Evolutionary conservation across 1,284 basidiomycete species (phyloP).

Genomic region (Microbotryum saponariae): DNA sequence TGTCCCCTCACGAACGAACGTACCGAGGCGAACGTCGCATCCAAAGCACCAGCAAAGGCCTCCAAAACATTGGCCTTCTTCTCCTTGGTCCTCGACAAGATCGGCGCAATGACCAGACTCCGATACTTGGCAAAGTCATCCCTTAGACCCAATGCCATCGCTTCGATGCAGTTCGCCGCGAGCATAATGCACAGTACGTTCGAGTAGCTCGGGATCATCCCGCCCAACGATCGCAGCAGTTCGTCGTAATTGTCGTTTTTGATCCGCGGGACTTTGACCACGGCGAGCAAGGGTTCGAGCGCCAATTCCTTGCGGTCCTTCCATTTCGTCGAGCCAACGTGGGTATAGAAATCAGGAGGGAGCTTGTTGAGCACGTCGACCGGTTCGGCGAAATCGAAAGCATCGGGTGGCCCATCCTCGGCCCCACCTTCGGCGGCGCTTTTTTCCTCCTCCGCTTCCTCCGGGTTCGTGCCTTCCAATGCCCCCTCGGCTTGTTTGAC

Average conservation of each 20-base stretch:
- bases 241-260: conserved; percentile 67
- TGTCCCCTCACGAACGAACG: conserved; percentile 33
- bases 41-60: conserved; percentile 74
- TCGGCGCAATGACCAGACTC: conserved; percentile 63
- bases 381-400: conserved; percentile 73
- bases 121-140: conserved; percentile 66
- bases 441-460: conserved; percentile 39
- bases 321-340: conserved; percentile 88
- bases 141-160: conserved; percentile 69
- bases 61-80: conserved; percentile 86
- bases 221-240: conserved; percentile 65
- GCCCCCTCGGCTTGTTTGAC: conserved; percentile 34
- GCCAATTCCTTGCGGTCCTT: conserved; percentile 87
- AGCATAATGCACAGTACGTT: conserved; percentile 94
- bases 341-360: conserved; percentile 62
- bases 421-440: conserved; percentile 35
- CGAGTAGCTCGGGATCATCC: conserved; percentile 64
- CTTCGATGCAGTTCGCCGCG: conserved; percentile 78
- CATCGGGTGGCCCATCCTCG: conserved; percentile 53
- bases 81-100: conserved; percentile 90
- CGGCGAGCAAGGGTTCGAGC: conserved; percentile 69
- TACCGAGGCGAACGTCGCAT: conserved; percentile 81
- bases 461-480: conserved; percentile 17
- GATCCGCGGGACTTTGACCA: conserved; percentile 67
- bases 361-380: conserved; percentile 69